phyloP scores from a whole-genome alignment of 352 stramenopile species.

The Thalassiosira mediterranea region DNA sequence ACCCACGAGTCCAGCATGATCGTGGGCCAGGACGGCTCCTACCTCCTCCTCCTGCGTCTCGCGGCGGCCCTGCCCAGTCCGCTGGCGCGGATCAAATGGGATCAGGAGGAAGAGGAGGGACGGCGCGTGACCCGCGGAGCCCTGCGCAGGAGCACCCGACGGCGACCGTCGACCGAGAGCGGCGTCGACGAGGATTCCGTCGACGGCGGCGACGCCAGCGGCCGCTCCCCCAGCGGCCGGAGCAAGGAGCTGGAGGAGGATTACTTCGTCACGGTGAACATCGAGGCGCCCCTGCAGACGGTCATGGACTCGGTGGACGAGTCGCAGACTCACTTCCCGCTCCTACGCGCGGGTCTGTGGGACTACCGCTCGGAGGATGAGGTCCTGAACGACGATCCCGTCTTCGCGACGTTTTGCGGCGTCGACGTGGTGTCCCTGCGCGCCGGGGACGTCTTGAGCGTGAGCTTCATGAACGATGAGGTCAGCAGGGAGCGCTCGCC shows the following conservation, averaged over 20 bases:
- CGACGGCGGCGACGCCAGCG: conserved; percentile 2
- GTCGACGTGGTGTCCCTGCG: conserved; percentile 46
- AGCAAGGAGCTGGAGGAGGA: conserved; percentile 48
- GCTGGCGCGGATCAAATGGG: conserved; percentile 49
- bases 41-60: conserved; percentile 40
- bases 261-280: conserved; percentile 57
- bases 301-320: conserved; percentile 55
- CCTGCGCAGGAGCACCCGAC: conserved; percentile 3
- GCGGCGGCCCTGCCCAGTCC: conserved; percentile 41
- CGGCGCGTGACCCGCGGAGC: conserved; percentile 34
- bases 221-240: background rate
- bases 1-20: conserved; percentile 49
- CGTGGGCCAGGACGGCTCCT: conserved; percentile 48
- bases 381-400: conserved; percentile 47
- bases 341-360: conserved; percentile 41
- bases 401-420: conserved; percentile 47
- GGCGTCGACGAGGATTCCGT: no score
- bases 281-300: conserved; percentile 47
- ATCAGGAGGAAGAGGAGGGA: conserved; percentile 50
- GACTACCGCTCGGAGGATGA: conserved; percentile 52
- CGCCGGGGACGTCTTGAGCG: conserved; percentile 40
- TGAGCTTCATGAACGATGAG: conserved; percentile 56
- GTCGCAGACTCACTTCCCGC: conserved; percentile 50
- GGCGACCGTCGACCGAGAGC: no score
- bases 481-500: conserved; percentile 39